A percentile compares a stretch with the other conserved stretches of the same genome.
These are phyloP conservation scores for Filobasidium uniguttulatum DNA, from an alignment of 1,284 basidiomycete species.

Conservation along the genomic window DNA sequence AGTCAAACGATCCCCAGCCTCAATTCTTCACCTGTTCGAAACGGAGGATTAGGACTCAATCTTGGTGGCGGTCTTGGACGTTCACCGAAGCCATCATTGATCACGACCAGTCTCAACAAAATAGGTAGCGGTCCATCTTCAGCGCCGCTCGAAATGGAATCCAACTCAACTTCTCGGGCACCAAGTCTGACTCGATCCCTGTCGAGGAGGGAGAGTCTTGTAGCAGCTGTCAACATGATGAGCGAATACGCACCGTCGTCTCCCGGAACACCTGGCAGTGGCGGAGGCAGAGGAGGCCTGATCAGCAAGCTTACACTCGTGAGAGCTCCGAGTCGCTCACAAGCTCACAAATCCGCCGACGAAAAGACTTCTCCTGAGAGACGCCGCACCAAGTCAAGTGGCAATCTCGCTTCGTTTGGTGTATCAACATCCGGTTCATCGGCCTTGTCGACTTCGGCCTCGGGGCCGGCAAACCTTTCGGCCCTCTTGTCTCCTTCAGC, in stretches of 20 bases:
- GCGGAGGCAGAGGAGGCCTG: slow-evolving; percentile 6
- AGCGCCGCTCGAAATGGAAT: not conserved
- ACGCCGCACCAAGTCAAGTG: slow-evolving; percentile 1
- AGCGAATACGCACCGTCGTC: not conserved
- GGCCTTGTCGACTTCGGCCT: not conserved
- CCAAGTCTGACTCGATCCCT: slow-evolving; percentile 21
- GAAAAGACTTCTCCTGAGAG: slow-evolving; percentile 15
- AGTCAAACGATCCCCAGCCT: not conserved
- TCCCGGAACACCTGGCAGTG: not conserved
- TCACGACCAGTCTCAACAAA: not conserved
- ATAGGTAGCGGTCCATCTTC: not conserved
- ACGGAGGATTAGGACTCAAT: not conserved
- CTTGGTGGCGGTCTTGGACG: not conserved
- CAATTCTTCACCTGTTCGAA: not conserved
- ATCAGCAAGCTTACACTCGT: slow-evolving; percentile 32
- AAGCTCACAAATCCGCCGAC: slow-evolving; percentile 16
- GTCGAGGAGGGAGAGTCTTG: slow-evolving; percentile 24
- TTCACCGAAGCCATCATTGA: not conserved
- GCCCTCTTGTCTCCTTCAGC: not conserved
- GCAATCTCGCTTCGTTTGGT: not conserved
- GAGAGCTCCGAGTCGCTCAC: slow-evolving; percentile 27
- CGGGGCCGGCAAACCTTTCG: not conserved
- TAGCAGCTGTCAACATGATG: slow-evolving; percentile 10
- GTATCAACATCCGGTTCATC: not conserved
- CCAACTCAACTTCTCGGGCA: slow-evolving; percentile 10